Evolutionary conservation across 2,329 filamentous ascomycete genomes (phyloP).

Genomic region (Cladophialophora exuberans): DNA sequence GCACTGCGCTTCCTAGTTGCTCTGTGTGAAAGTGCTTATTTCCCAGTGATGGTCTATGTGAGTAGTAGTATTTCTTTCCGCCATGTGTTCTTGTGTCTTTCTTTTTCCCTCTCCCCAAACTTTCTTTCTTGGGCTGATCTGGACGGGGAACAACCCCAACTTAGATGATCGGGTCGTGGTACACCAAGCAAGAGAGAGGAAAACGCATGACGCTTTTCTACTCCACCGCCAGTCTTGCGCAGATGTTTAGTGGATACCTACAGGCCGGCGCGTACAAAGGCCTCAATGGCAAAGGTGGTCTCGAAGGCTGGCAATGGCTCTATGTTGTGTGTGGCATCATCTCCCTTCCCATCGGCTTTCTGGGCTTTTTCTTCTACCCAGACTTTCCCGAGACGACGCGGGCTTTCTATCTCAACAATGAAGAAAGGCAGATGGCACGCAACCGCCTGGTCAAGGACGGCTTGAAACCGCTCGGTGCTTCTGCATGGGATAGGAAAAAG

Average conservation of each 20-base stretch:
- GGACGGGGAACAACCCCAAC: constrained; percentile 33
- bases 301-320: constrained; percentile 47
- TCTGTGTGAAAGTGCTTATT: constrained; percentile 32
- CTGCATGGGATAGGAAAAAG: constrained; percentile 40
- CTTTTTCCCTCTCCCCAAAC: background rate
- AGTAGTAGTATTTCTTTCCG: background rate
- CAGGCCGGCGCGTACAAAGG: constrained; percentile 55
- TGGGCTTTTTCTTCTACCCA: constrained; percentile 47
- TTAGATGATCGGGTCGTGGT: constrained; percentile 57
- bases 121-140: constrained; percentile 15
- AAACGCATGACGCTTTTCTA: constrained; percentile 58
- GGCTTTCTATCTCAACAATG: constrained; percentile 46
- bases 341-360: constrained; percentile 47
- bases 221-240: constrained; percentile 47
- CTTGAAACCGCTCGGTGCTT: constrained; percentile 42
- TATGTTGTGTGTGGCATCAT: constrained; percentile 46
- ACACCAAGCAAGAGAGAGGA: constrained; percentile 53
- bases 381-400: constrained; percentile 50
- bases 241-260: constrained; percentile 55
- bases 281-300: constrained; percentile 52
- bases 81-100: no score
- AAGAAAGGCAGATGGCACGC: constrained; percentile 31
- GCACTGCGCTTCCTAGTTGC: constrained; percentile 39
- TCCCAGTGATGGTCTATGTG: constrained; percentile 39
- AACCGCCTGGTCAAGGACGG: constrained; percentile 41